These are phyloP conservation scores for Pyricularia pennisetigena DNA, from an alignment of 2,329 filamentous ascomycete genomes.

Conservation along the genomic window DNA sequence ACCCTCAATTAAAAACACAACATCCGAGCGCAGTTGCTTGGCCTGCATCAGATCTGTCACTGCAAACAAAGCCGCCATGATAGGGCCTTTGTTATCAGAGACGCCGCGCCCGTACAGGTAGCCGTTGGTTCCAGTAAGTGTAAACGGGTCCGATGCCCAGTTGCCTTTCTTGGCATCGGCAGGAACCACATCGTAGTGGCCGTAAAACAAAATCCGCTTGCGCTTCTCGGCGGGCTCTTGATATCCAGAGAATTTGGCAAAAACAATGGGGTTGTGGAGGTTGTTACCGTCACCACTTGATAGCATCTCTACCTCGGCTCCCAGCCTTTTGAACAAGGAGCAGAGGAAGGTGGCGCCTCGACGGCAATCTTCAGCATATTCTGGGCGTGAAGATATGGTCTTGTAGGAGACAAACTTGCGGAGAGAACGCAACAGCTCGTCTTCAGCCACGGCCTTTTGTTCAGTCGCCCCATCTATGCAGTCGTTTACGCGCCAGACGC, in stretches of 20 bases:
- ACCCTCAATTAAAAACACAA: slow-evolving; percentile 90
- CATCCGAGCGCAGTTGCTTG: slow-evolving; percentile 76
- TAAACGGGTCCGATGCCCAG: slow-evolving; percentile 83
- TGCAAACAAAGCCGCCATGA: slow-evolving; percentile 87
- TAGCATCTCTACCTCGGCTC: slow-evolving; percentile 84
- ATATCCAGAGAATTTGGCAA: slow-evolving; percentile 77
- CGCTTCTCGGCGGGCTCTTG: slow-evolving; percentile 52
- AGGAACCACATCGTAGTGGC: slow-evolving; percentile 94
- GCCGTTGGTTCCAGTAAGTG: slow-evolving; percentile 80
- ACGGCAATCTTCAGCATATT: slow-evolving; percentile 85
- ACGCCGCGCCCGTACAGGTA: slow-evolving; percentile 95
- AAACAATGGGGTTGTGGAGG: slow-evolving; percentile 79
- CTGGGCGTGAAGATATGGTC: slow-evolving; percentile 78
- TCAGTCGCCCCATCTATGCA: slow-evolving; percentile 25
- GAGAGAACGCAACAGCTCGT: slow-evolving; percentile 59
- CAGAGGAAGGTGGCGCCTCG: slow-evolving; percentile 86
- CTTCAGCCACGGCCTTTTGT: slow-evolving; percentile 30
- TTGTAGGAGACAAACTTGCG: slow-evolving; percentile 85
- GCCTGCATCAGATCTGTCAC: slow-evolving; percentile 80
- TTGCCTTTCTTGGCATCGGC: slow-evolving; percentile 74
- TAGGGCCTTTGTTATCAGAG: slow-evolving; percentile 94
- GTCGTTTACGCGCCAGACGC: slow-evolving; percentile 70
- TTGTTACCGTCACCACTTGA: slow-evolving; percentile 54
- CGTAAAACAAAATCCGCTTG: slow-evolving; percentile 91
- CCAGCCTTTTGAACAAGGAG: slow-evolving; percentile 83